Conservation (phyloP, 73 alveolate species). For the Paramecium octaurelia region DNA sequence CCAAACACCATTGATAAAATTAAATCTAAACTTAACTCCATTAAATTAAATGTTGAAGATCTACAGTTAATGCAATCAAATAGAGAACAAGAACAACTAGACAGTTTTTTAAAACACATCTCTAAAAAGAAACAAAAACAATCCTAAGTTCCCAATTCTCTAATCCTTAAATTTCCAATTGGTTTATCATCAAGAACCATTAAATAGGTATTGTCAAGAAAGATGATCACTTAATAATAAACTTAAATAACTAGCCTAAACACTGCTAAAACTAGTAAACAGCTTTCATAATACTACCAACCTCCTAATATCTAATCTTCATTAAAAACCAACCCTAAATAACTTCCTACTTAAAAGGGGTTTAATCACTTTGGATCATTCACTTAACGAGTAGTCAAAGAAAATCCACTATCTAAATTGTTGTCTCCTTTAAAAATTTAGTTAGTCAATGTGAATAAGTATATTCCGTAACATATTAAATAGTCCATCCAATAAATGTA, state of each 20-base stretch:
- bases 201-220: background rate
- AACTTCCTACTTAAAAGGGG: background rate
- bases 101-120: background rate
- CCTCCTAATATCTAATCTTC: background rate
- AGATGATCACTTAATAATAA: background rate
- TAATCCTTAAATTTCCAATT: background rate
- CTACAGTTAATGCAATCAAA: background rate
- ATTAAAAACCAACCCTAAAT: background rate
- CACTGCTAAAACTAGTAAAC: background rate
- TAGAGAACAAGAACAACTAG: slow-evolving; percentile 5
- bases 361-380: background rate
- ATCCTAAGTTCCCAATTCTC: background rate
- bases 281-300: background rate
- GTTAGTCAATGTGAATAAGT: background rate
- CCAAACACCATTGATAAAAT: background rate
- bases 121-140: background rate
- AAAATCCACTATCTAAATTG: background rate
- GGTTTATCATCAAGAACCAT: background rate
- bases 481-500: background rate
- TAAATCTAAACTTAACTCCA: background rate
- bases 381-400: background rate
- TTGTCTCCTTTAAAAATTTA: background rate
- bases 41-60: slow-evolving; percentile 12
- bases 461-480: background rate
- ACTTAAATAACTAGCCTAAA: background rate